Evolutionary conservation across 805 yeast genomes (phyloP).

Genomic region (Candida andamanensis): DNA sequence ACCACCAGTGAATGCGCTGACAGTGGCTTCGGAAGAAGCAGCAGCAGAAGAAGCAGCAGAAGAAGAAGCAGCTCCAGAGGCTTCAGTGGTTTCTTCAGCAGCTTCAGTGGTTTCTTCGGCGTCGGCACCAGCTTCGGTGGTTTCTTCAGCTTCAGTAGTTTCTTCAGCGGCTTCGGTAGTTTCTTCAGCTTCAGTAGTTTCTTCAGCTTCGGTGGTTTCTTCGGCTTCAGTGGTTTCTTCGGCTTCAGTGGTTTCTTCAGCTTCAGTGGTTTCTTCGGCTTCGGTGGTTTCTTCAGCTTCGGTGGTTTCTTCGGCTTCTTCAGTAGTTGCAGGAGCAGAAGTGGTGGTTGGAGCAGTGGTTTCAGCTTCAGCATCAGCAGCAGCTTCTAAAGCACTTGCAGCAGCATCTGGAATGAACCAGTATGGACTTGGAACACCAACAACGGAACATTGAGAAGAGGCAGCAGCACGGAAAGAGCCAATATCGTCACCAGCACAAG

Average conservation of each 20-base stretch:
- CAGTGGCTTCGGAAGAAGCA: constrained; percentile 3
- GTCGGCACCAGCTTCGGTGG: constrained; percentile 3
- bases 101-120: constrained; percentile 3
- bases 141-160: constrained; percentile 1
- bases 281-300: constrained; percentile 5
- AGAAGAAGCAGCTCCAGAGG: constrained; percentile 2
- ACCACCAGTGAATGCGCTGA: constrained; percentile 3
- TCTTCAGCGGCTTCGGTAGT: constrained; percentile 1
- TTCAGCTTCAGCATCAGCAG: constrained; percentile 19
- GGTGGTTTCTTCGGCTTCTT: constrained; percentile 5
- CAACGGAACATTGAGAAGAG: constrained; percentile 23
- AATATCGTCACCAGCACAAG: constrained; percentile 32
- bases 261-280: constrained; percentile 2
- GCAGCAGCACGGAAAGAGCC: constrained; percentile 25
- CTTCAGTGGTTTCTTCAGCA: constrained; percentile 4
- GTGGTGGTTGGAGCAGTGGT: constrained; percentile 5
- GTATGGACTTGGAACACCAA: constrained; percentile 14
- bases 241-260: no score
- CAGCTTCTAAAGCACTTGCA: constrained; percentile 10
- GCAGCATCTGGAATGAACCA: constrained; percentile 27
- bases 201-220: constrained; percentile 3
- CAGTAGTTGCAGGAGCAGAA: constrained; percentile 4
- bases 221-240: constrained; percentile 8
- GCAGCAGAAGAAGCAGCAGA: constrained; percentile 6
- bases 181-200: constrained; percentile 6